phyloP scores from a whole-genome alignment of 2,329 filamentous ascomycete species.

The Stachybotrys echinatus region DNA sequence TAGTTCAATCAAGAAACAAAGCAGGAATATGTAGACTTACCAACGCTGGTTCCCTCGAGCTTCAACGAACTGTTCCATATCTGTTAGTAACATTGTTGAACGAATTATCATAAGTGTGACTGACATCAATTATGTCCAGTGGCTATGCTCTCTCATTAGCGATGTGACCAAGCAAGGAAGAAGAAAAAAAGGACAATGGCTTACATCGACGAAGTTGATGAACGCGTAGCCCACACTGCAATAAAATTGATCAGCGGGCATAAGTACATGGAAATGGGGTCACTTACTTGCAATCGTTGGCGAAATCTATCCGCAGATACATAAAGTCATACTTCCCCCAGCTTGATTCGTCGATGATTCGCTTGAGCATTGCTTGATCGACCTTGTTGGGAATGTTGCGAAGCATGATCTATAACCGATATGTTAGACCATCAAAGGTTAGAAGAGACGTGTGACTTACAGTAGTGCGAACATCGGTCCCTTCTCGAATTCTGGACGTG shows the following conservation, averaged over 20 bases:
- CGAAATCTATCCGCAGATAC: constrained; percentile 88
- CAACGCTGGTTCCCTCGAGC: constrained; percentile 67
- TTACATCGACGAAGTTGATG: constrained; percentile 84
- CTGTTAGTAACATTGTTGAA: neutral
- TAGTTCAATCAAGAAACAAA: no score
- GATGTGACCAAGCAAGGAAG: constrained; percentile 17
- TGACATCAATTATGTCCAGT: constrained; percentile 65
- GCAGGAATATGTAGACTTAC: no score
- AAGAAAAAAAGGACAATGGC: constrained; percentile 25
- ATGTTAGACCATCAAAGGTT: constrained; percentile 7
- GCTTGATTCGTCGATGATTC: constrained; percentile 71
- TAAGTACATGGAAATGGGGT: neutral
- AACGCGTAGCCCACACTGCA: constrained; percentile 91
- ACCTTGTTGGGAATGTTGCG: constrained; percentile 93
- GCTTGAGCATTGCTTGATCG: constrained; percentile 70
- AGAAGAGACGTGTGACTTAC: constrained; percentile 36
- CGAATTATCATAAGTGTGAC: constrained; percentile 17
- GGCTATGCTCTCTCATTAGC: constrained; percentile 43
- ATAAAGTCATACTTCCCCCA: constrained; percentile 88
- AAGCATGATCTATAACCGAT: constrained; percentile 88
- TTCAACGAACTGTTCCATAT: constrained; percentile 59
- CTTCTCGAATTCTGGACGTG: constrained; percentile 53
- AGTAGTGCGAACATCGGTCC: constrained; percentile 70
- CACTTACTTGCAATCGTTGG: constrained; percentile 74
- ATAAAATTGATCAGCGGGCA: neutral